Base-by-base conservation (phyloP, 306 rosid genomes). In the Glycine tomentella region DNA sequence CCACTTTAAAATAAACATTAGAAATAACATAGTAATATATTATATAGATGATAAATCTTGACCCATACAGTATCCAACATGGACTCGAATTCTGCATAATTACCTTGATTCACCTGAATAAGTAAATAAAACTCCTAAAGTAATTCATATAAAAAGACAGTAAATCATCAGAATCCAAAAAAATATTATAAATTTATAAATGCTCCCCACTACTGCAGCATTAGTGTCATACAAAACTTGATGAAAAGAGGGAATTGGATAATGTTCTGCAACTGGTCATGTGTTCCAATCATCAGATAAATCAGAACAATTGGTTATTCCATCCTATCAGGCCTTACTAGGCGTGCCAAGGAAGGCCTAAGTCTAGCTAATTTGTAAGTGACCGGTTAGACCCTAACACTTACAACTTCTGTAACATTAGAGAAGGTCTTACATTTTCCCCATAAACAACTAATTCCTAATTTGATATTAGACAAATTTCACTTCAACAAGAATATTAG, bases 361-460 rank as follows among this genome's bases (percentile, higher is more conserved):
- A 45, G 48, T 8, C 25, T 65, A 64, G 48, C 16, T 67, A 40
- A 67, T 49, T 15, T 68, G 46, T 55, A 53, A 53, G 42, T 64
- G 57, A 12, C 42, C 7, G 38, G 36, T 65, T 69, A 78, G 56
- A 64, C 53, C 49, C 65, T 53, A 50, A 69, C 65, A 62, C 33
- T 59, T 20, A 59, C 38, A 33, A 82, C 67, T 58, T 48, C 17
- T 40, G 42, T 52, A 83, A 17, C 12, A 52, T 10, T 64, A 7
- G 48, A 69, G 45, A 66, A 76, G 4, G 16, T 2, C 76, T 10
- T 45, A 63, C 69, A 33, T 63, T 63, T 63, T 72, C 25, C 53
- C 49, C 61, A 64, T 8, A 48, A 16, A 49, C 25, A 50, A 36
- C 49, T 15, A 65, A 64, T 34, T 55, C 56, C 50, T 31, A 62